A percentile compares a stretch with the other conserved stretches of the same genome.
phyloP scores from a whole-genome alignment of 306 rosid genomes.

The Glycyrrhiza uralensis region DNA sequence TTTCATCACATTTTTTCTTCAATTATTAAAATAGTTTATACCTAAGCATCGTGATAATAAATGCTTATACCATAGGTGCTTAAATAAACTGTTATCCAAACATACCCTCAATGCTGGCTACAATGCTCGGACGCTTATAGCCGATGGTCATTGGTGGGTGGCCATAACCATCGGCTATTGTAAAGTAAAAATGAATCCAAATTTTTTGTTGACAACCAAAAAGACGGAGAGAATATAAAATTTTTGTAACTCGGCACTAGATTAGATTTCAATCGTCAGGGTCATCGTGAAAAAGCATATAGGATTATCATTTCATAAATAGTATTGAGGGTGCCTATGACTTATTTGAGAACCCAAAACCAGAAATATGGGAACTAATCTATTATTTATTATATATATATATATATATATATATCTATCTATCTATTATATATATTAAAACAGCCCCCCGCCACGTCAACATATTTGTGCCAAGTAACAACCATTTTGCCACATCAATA shows the following conservation, averaged over 20 bases:
- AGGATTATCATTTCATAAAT: neutral
- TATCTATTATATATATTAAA: no score
- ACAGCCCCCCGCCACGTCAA: no score
- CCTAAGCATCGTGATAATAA: no score
- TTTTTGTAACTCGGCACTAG: neutral
- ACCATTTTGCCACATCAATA: no score
- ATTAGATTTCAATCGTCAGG: neutral
- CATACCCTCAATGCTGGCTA: no score
- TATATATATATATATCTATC: no score
- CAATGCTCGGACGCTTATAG: neutral
- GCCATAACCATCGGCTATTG: neutral
- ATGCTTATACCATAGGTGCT: no score
- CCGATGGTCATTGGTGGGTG: neutral
- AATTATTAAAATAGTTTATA: no score
- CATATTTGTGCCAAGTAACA: no score
- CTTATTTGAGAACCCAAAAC: constrained; percentile 29
- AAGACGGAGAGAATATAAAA: neutral
- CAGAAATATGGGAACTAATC: constrained; percentile 8
- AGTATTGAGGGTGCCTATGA: neutral
- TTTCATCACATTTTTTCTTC: no score
- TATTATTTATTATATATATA: no score
- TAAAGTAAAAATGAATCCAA: neutral
- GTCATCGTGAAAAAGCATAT: neutral
- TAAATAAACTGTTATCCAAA: no score
- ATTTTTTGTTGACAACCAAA: neutral